Conservation (phyloP, 176 grass and related monocot species). For the Puccinellia tenuiflora region DNA sequence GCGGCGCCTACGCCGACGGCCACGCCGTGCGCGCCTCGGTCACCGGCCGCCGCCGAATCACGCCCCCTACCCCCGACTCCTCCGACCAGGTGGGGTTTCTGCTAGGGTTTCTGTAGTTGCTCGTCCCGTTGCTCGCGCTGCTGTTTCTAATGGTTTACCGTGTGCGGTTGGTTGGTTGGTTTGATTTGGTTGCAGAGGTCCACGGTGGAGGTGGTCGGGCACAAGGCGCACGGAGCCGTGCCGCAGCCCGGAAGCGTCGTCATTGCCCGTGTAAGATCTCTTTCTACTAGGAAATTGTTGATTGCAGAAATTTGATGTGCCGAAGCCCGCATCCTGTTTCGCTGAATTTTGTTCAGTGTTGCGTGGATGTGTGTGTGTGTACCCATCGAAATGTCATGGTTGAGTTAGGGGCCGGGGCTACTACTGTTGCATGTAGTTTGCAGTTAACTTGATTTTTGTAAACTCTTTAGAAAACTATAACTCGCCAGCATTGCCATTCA, state of each 20-base stretch:
- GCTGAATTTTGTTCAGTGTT: not conserved
- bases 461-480: not conserved
- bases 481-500: not conserved
- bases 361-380: not conserved
- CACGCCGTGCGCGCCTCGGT: conserved; percentile 62
- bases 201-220: conserved; percentile 77
- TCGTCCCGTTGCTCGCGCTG: not conserved
- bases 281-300: not conserved
- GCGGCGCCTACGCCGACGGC: conserved; percentile 72
- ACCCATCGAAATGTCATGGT: not conserved
- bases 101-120: not conserved
- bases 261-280: conserved; percentile 62
- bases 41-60: conserved; percentile 54
- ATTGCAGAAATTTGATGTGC: not conserved
- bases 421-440: not conserved
- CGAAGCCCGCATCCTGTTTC: not conserved
- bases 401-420: not conserved
- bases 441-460: not conserved
- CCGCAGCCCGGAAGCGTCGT: conserved; percentile 74
- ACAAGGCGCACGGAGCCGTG: conserved; percentile 74
- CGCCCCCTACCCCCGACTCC: conserved; percentile 48
- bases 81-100: conserved; percentile 42
- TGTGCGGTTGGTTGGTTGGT: not conserved
- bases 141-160: not conserved
- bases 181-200: conserved; percentile 49